Evolutionary conservation across 352 stramenopile genomes (phyloP), one percentile per base, ranked within the genome.

Genomic region (Blastocystis sp.): DNA sequence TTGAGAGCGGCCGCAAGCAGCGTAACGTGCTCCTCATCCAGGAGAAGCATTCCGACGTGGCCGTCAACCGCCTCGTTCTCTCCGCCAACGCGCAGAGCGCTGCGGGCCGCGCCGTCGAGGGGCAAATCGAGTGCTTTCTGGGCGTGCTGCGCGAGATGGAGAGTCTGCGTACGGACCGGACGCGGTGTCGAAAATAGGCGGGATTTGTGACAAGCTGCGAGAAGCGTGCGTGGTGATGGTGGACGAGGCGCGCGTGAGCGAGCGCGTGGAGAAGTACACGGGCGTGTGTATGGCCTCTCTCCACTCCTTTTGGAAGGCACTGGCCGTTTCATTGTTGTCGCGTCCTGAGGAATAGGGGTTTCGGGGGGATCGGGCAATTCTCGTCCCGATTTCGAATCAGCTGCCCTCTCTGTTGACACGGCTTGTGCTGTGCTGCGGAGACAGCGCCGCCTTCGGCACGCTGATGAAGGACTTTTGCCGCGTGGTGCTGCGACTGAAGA

Each of bases 1-100:
- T 84, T 52, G 74, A 84, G 43, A 56, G 69, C 53, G 74, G 74
- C 3, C 17, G 74, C 21, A 84, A 84, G 28, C 74, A 84, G 74
- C 48, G 74, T 19, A 84, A 84, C 66, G 17, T 84, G 9, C 9
- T 84, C 10, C 48, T 62, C 11, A 84, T 84, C 21, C 45, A 84
- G 38, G 74, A 84, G 38, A 43, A 40, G 61, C 53, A 84, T 28
- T 67, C 52, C 7, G 48, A 56, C 4, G 38, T 53, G 17, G 56
- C 65, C 7, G 21, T 84, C 19, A 34, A 38, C 21, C 28, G 60
- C 9, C 17, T 67, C 2, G 11, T 84, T n/a, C 17, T 23, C 1
- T 2, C 41, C 17, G n/a, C 45, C 23, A 67, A 81, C 34, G 71
- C 43, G 19, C 59, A 62, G 45, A 59, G 19, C 17, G 56, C 38